Percentiles rank a stretch among this genome's conserved stretches.
Evolutionary conservation across 768 basidiomycete genomes (phyloP).

Genomic region (Pisolithus albus): DNA sequence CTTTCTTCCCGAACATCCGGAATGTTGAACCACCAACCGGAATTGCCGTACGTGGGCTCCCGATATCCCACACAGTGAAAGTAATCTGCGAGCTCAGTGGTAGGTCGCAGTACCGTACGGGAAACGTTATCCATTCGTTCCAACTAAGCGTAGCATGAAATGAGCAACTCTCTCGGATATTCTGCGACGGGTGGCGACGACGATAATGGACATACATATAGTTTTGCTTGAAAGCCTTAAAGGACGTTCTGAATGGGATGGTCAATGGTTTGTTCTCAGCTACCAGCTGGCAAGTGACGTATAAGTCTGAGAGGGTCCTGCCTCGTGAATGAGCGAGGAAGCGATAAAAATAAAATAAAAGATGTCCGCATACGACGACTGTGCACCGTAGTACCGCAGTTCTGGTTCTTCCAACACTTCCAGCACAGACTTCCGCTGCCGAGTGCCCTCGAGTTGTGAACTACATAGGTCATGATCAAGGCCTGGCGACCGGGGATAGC

Average conservation of each 20-base stretch:
- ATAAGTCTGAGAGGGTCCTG: constrained; percentile 87
- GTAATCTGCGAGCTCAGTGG: constrained; percentile 83
- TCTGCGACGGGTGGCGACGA: not conserved
- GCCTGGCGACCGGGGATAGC: not conserved
- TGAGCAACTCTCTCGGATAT: not conserved
- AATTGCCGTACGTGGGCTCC: constrained; percentile 66
- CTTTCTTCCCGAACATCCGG: constrained; percentile 87
- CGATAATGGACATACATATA: constrained; percentile 50
- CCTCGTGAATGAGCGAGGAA: constrained; percentile 16
- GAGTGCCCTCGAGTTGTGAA: constrained; percentile 79
- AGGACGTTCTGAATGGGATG: constrained; percentile 85
- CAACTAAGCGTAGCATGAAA: constrained; percentile 44
- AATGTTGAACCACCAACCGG: constrained; percentile 92
- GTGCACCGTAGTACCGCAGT: constrained; percentile 74
- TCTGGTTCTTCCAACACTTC: constrained; percentile 82
- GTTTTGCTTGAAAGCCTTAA: constrained; percentile 83
- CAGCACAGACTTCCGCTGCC: constrained; percentile 63
- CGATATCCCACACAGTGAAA: constrained; percentile 95
- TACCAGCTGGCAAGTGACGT: constrained; percentile 86
- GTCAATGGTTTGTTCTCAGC: constrained; percentile 92
- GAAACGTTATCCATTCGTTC: constrained; percentile 93
- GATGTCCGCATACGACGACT: constrained; percentile 50
- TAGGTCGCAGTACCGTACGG: constrained; percentile 91
- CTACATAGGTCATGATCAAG: constrained; percentile 30
- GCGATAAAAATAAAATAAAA: not conserved